Base-by-base conservation (phyloP, 306 rosid genomes). In the Cucurbita argyrosperma region DNA sequence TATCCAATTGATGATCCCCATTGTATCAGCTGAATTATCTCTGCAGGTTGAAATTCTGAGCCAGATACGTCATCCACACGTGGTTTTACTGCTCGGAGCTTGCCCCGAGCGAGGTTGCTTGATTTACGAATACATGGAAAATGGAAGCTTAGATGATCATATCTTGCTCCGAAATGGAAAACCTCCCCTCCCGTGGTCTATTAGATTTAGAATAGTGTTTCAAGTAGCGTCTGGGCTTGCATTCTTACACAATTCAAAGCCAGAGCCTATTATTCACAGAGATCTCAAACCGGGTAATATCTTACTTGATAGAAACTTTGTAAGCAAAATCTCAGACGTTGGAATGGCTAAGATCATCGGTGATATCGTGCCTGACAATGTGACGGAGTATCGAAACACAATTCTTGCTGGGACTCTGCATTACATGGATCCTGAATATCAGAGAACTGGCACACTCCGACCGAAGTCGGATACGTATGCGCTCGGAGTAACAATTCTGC, bases 341-440 rank as follows among this genome's bases (percentile, higher is more conserved):
- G 98, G 98, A 69, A 82, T 94, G 59, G 97, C 98, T 71, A 90
- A 90, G 70, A 84, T 90, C 74, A 79, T 91, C 43, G 72, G 77
- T n/a, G 93, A 94, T 23, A 80, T 83, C 5, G 84, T 85, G 54
- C 98, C 98, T 18, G 98, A 94, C 86, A 82, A 82, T 72, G 67
- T 90, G 74, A 94, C 98, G 0, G 98, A 89, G 79, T 94, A 89
- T 83, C 78, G 88, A 75, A 96, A 89, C 69, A 88, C 98, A 1
- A 52, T 94, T 16, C 78, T 94, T 51, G 97, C 96, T n/a, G 98
- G 98, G 42, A 94, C 98, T 38, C 76, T 89, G 45, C 90, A 85
- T 75, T 94, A 90, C 88, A 82, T 94, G 97, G 98, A 94, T 80
- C 98, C 98, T 18, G 98, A 94, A 84, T 94, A 94, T 86, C 92